Evolutionary conservation across 345 rosid species (phyloP), one percentile per base, ranked within the genome.

Genomic region (Cochlearia excelsa): DNA sequence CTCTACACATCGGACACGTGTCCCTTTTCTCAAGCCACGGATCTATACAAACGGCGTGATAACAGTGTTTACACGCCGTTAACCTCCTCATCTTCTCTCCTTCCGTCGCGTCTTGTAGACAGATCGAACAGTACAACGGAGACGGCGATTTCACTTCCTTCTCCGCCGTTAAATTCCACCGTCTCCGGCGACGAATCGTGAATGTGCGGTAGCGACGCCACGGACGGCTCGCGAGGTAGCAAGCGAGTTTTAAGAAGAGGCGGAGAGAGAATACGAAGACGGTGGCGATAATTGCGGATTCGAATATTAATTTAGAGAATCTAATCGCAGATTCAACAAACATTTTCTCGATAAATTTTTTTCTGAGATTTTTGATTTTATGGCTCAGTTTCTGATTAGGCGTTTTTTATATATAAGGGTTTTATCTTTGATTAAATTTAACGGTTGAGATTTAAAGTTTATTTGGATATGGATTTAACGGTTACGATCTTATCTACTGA

Each of bases 1-100:
- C 59, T 54, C 86, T 61, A 37, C 87, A 82, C 1, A 82, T 61
- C 5, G 87, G 84, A 51, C 87, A 82, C 27, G 83, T 78, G 43
- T 70, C 35, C 2, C 54, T 53, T 9, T 37, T 54, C 46, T 51
- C 56, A 2, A 83, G 60, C 85, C 88, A 83, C 1, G 59, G 60
- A 6, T 79, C 82, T 7, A 83, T 80, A 51, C 85, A 83, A 1
- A 61, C 81, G 2, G 56, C 76, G 57, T 79, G 88, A 63, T 80
- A 83, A 75, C 83, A 78, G 69, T 80, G 88, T 0, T 58, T 39
- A 52, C 88, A 80, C 45, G 51, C 62, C n/a, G 74, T 71, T 60
- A 83, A 43, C 48, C 63, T 53, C 70, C 78, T 70, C 43, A 73
- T 66, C 60, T 62, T 67, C 33, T 77, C 85, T 30, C 77, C 84